A percentile compares a stretch with the other conserved stretches of the same genome.
These are phyloP conservation scores for Bryoglossum gracile DNA, from an alignment of 495 filamentous ascomycete species.

Conservation along the genomic window DNA sequence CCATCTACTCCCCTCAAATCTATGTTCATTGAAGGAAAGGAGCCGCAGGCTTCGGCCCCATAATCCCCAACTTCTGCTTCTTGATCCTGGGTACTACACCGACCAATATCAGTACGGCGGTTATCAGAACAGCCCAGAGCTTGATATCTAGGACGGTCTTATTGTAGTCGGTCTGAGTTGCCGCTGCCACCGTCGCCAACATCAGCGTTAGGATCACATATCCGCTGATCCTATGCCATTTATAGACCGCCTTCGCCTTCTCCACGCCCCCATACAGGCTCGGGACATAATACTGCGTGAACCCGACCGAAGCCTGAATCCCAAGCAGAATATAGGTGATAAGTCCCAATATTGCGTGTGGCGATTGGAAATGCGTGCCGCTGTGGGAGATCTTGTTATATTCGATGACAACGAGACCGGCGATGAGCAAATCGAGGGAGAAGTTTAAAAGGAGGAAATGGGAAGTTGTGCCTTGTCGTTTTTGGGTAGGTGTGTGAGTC, in stretches of 20 bases:
- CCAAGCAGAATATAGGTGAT: constrained; percentile 64
- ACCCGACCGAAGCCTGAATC: constrained; percentile 67
- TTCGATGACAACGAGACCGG: constrained; percentile 72
- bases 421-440: constrained; percentile 51
- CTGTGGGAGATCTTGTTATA: constrained; percentile 63
- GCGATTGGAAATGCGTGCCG: constrained; percentile 62
- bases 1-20: too few relatives aligned
- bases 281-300: constrained; percentile 71
- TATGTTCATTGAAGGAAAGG: too few relatives aligned
- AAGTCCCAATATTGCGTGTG: constrained; percentile 74
- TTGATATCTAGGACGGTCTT: constrained; percentile 54
- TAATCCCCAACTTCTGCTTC: constrained; percentile 68
- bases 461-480: constrained; percentile 58
- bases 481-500: constrained; percentile 68
- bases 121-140: constrained; percentile 58
- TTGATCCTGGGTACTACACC: constrained; percentile 74
- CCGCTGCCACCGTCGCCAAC: constrained; percentile 65
- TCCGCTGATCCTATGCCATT: constrained; percentile 77
- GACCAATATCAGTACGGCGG: constrained; percentile 50
- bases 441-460: constrained; percentile 63
- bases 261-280: constrained; percentile 66
- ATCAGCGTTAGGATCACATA: constrained; percentile 65
- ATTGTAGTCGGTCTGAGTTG: constrained; percentile 68
- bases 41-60: background rate
- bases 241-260: constrained; percentile 75